A percentile compares a stretch with the other conserved stretches of the same genome.
Conservation (phyloP, 2,329 filamentous ascomycete genomes). For the Pseudogymnoascus sp. region DNA sequence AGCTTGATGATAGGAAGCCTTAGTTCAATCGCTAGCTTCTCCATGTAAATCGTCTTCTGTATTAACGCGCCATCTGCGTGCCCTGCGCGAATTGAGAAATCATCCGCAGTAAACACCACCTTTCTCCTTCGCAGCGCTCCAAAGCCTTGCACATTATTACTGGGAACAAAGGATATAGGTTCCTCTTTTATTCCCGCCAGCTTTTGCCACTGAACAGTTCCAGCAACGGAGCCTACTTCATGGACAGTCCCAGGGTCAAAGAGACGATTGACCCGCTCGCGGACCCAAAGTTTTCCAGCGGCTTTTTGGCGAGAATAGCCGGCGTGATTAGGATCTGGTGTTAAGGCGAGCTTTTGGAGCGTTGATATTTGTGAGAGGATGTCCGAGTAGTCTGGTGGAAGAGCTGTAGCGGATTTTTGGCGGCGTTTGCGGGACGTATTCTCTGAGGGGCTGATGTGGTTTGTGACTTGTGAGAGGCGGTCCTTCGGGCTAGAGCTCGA, state of each 20-base stretch:
- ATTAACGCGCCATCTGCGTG: slow-evolving; percentile 53
- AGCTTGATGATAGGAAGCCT: slow-evolving; percentile 54
- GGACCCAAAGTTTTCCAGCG: slow-evolving; percentile 57
- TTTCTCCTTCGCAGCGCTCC: slow-evolving; percentile 44
- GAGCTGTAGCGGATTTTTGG: slow-evolving; percentile 22
- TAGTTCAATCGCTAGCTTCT: slow-evolving; percentile 50
- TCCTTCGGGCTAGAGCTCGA: slow-evolving; percentile 21
- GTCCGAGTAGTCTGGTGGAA: slow-evolving; percentile 55
- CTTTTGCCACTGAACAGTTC: slow-evolving; percentile 50
- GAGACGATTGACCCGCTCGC: slow-evolving; percentile 51
- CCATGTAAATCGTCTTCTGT: slow-evolving; percentile 53
- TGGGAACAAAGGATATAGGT: slow-evolving; percentile 44
- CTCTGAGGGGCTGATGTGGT: slow-evolving; percentile 20
- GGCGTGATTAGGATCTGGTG: slow-evolving; percentile 43
- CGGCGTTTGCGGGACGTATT: slow-evolving; percentile 21
- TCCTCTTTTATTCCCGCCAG: slow-evolving; percentile 37
- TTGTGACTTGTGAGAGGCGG: slow-evolving; percentile 25
- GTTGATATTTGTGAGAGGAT: slow-evolving; percentile 46
- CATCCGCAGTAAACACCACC: slow-evolving; percentile 54
- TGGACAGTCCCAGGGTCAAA: slow-evolving; percentile 47
- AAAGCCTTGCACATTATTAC: slow-evolving; percentile 55
- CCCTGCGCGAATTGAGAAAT: slow-evolving; percentile 54
- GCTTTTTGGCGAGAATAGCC: slow-evolving; percentile 56
- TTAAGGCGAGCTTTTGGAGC: slow-evolving; percentile 45
- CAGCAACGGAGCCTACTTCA: slow-evolving; percentile 53